phyloP scores from a whole-genome alignment of 345 rosid genomes.

The Salix suchowensis region DNA sequence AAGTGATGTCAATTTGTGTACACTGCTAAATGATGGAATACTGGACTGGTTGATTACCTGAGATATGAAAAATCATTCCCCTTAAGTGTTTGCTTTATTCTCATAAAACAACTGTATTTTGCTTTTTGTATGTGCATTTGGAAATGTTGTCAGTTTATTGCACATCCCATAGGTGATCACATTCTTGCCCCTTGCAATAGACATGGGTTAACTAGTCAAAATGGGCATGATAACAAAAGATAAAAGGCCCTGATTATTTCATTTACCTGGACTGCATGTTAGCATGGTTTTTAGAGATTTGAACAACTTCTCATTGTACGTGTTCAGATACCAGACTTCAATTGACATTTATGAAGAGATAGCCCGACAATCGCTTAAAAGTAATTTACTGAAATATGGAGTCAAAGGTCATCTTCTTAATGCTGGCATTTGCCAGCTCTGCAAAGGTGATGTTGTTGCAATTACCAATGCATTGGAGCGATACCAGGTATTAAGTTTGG shows the following conservation, averaged over 20 bases:
- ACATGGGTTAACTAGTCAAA: not conserved
- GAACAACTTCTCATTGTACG: slow-evolving; percentile 19
- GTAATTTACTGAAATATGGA: slow-evolving; percentile 88
- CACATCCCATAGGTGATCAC: not conserved
- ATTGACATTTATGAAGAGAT: slow-evolving; percentile 87
- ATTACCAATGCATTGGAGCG: slow-evolving; percentile 82
- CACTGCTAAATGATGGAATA: not conserved
- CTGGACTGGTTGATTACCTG: not conserved
- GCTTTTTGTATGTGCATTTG: not conserved
- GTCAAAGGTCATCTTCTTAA: slow-evolving; percentile 96
- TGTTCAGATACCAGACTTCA: slow-evolving; percentile 74
- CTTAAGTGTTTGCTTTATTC: not conserved
- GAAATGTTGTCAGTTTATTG: not conserved
- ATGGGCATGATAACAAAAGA: not conserved
- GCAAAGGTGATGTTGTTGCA: slow-evolving; percentile 87
- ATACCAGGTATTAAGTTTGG: slow-evolving; percentile 62
- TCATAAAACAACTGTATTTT: not conserved
- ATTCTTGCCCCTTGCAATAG: not conserved
- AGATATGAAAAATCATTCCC: not conserved
- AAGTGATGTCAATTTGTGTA: not conserved
- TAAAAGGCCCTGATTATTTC: not conserved
- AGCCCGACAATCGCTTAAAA: slow-evolving; percentile 64
- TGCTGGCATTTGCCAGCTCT: slow-evolving; percentile 94
- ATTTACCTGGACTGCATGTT: not conserved
- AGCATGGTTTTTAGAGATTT: not conserved